Conservation (phyloP, 495 filamentous ascomycete species). For the Penicillium angulare region DNA sequence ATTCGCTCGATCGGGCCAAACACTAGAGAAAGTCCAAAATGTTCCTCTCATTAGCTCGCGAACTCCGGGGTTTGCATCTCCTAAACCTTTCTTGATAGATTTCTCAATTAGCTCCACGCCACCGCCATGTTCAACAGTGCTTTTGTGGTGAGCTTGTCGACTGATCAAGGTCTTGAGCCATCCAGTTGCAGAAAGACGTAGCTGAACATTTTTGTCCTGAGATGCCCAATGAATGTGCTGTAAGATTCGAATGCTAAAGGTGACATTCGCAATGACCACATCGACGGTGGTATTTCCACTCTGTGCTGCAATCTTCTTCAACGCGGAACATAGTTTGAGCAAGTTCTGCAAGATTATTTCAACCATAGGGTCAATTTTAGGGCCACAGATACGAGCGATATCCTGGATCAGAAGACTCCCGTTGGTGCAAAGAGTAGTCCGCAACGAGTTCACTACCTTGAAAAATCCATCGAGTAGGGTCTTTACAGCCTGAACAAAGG, state of each 20-base stretch:
- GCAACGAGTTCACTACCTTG: constrained; percentile 79
- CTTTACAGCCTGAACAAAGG: constrained; percentile 68
- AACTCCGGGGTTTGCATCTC: constrained; percentile 83
- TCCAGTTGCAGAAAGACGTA: constrained; percentile 71
- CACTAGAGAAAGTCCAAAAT: constrained; percentile 75
- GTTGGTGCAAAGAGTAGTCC: constrained; percentile 85
- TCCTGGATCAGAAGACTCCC: constrained; percentile 86
- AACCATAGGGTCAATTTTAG: constrained; percentile 82
- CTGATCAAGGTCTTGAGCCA: constrained; percentile 83
- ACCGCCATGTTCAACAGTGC: constrained; percentile 76
- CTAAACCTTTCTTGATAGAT: constrained; percentile 79
- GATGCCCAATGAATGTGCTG: constrained; percentile 77
- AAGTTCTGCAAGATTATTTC: constrained; percentile 87
- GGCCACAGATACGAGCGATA: constrained; percentile 69
- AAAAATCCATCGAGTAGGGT: constrained; percentile 82
- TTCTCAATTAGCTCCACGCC: constrained; percentile 82
- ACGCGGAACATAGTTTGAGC: constrained; percentile 79
- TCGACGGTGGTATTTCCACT: constrained; percentile 75
- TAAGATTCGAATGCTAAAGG: constrained; percentile 75
- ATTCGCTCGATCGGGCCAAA: constrained; percentile 79
- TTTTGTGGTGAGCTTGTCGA: constrained; percentile 76
- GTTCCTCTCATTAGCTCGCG: constrained; percentile 78
- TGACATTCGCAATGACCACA: constrained; percentile 69
- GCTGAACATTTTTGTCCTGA: constrained; percentile 88
- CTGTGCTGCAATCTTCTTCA: constrained; percentile 86